Evolutionary conservation across 495 filamentous ascomycete species (phyloP), one percentile per base, ranked within the genome.

Genomic region (Neurospora africana): DNA sequence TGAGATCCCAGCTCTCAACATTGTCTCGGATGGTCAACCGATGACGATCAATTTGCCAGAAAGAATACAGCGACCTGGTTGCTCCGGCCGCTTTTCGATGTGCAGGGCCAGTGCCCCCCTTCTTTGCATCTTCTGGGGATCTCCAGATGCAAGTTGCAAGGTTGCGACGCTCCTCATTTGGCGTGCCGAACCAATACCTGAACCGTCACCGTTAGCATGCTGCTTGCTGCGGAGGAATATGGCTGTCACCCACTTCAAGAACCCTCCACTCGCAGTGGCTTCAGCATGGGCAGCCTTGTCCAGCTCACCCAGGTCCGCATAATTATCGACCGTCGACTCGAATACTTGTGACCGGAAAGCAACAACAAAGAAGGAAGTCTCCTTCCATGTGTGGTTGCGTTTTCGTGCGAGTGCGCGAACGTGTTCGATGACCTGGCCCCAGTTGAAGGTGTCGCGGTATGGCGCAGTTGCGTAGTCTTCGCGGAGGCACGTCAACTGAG

Each of bases 81-180:
- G 85, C 83, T 17, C 79, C 79, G 3, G 82, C 84, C 44, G 86
- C 86, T 74, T 83, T 85, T 30, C 86, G 83, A 77, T 88, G 85
- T 61, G 84, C 86, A 53, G 83, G 83, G 5, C 92, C 91, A 17
- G 82, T 78, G 35, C 91, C 90, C 71, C 91, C 92, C 73, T 86
- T 84, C 75, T 84, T 85, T 36, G 92, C 91, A 81, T 94, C 92
- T 43, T 89, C 84, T 38, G 86, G 84, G 75, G 84, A 87, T 44
- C 91, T 84, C 92, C 92, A 95, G 73, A 95, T 77, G 78, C 91
- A 94, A 61, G 91, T 94, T 68, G 92, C 91, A 73, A 94, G 79
- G 80, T 94, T 94, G 76, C 85, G 83, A 33, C 86, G 84, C 39
- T 89, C 79, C 40, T 78, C 83, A 81, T 93, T 87, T 39, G 91